Percentiles rank a stretch among this genome's conserved stretches.
These are phyloP conservation scores for Cylindrotheca fusiformis DNA, from an alignment of 108 stramenopile species.

Conservation along the genomic window DNA sequence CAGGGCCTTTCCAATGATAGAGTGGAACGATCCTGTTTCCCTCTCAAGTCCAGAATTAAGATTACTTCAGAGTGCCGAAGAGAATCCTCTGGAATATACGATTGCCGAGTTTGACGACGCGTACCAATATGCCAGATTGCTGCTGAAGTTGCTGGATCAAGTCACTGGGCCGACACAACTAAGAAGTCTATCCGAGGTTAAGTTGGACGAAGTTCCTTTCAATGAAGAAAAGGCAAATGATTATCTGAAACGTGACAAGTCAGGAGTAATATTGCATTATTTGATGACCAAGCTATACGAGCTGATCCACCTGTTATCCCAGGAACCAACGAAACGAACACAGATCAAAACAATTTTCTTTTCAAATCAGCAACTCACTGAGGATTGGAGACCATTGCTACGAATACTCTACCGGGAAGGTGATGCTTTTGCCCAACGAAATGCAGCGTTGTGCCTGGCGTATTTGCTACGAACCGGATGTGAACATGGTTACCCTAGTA, in stretches of 20 bases:
- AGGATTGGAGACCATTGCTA: conserved; percentile 73
- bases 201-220: conserved; percentile 12
- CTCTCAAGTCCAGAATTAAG: conserved; percentile 50
- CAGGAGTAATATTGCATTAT: conserved; percentile 68
- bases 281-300: conserved; percentile 66
- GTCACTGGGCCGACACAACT: conserved; percentile 25
- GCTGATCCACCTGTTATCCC: conserved; percentile 47
- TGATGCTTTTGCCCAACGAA: conserved; percentile 63
- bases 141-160: conserved; percentile 63
- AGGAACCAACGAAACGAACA: conserved; percentile 11
- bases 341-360: conserved; percentile 20
- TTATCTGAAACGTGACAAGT: conserved; percentile 50
- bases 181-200: conserved; percentile 37
- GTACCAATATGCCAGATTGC: conserved; percentile 47
- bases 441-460: conserved; percentile 65
- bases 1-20: conserved; percentile 65
- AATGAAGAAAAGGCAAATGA: conserved; percentile 51
- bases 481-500: background rate
- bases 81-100: conserved; percentile 74
- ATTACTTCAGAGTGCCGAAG: conserved; percentile 58
- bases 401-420: conserved; percentile 58
- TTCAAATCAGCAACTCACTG: conserved; percentile 42
- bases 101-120: conserved; percentile 56
- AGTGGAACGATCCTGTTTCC: conserved; percentile 36
- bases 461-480: conserved; percentile 65